Evolutionary conservation across 2,329 filamentous ascomycete species (phyloP).

Genomic region (Penicillium sp.): DNA sequence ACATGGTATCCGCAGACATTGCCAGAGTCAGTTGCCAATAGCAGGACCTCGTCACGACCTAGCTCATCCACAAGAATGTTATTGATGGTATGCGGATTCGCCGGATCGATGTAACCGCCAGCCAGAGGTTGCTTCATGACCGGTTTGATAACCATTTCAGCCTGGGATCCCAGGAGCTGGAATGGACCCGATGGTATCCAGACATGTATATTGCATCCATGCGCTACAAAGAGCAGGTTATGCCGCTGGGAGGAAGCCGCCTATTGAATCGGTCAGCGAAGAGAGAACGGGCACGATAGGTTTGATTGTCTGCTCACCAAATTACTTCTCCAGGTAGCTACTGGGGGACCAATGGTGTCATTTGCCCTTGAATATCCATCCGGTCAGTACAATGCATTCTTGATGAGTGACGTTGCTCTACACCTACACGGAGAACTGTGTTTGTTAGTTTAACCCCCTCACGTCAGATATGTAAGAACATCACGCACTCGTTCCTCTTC

Average conservation of each 20-base stretch:
- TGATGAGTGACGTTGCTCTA: background rate
- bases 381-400: constrained; percentile 8
- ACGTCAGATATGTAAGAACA: constrained; percentile 11
- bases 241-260: constrained; percentile 50
- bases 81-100: constrained; percentile 65
- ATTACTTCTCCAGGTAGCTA: constrained; percentile 48
- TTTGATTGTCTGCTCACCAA: constrained; percentile 33
- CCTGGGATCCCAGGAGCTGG: constrained; percentile 41
- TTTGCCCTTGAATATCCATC: constrained; percentile 8
- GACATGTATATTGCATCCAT: constrained; percentile 44
- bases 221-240: constrained; percentile 51
- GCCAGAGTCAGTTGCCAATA: constrained; percentile 72
- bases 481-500: constrained; percentile 38
- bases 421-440: constrained; percentile 31
- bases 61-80: constrained; percentile 69
- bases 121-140: constrained; percentile 44
- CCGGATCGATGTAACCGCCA: constrained; percentile 56
- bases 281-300: background rate
- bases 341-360: constrained; percentile 29
- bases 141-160: constrained; percentile 47
- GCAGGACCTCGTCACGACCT: constrained; percentile 68
- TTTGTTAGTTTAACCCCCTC: constrained; percentile 18
- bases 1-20: constrained; percentile 73
- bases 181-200: constrained; percentile 47
- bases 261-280: constrained; percentile 23